Conservation (phyloP, 805 yeast species). For the Suhomyces pyralidae region DNA sequence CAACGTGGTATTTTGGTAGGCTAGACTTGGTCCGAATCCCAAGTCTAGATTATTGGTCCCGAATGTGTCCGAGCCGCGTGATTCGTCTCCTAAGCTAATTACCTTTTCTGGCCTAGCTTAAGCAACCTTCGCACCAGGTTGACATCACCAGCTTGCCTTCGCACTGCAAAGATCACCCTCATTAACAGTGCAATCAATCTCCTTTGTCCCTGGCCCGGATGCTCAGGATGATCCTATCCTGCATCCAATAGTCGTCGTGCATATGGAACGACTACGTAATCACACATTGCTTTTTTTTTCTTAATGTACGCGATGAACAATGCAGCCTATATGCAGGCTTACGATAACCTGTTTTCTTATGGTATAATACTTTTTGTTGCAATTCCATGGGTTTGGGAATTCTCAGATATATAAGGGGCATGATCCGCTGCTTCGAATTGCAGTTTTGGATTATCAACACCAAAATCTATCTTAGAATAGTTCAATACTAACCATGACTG, state of each 20-base stretch:
- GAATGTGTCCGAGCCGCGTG: background rate
- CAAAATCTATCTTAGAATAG: background rate
- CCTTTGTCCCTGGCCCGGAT: background rate
- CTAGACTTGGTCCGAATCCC: background rate
- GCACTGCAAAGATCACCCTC: background rate
- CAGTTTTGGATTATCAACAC: background rate
- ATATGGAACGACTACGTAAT: background rate
- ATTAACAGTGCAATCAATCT: background rate
- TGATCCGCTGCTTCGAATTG: background rate
- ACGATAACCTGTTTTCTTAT: background rate
- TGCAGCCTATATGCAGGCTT: background rate
- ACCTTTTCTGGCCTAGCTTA: background rate
- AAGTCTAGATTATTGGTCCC: background rate
- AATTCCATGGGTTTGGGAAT: background rate
- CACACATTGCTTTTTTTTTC: background rate
- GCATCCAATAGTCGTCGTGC: background rate
- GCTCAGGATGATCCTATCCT: background rate
- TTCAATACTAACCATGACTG: slow-evolving; percentile 21
- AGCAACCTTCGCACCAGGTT: background rate
- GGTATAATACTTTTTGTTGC: background rate
- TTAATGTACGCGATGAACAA: background rate
- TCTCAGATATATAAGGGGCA: slow-evolving; percentile 2
- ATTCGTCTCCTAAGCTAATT: background rate
- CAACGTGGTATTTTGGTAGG: background rate
- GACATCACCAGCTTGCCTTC: background rate